Evolutionary conservation across 1,139 yeast species (phyloP).

Genomic region (Saccharomyces hybrid): DNA sequence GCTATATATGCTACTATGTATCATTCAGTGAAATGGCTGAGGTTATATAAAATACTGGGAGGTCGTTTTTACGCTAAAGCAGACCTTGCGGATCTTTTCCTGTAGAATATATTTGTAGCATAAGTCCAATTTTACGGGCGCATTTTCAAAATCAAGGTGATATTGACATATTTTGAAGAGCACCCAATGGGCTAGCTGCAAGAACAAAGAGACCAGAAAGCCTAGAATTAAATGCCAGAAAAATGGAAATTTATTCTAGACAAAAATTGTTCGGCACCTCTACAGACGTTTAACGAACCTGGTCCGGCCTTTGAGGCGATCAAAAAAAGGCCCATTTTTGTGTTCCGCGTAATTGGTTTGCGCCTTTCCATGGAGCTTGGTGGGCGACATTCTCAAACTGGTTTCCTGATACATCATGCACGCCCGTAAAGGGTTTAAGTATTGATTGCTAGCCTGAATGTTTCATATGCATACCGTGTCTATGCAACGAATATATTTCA

Average conservation of each 20-base stretch:
- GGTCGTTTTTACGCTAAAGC: too few species aligned
- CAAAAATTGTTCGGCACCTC: not conserved
- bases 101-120: too few species aligned
- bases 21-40: too few species aligned
- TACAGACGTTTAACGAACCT: not conserved
- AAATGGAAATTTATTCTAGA: not conserved
- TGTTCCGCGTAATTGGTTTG: not conserved
- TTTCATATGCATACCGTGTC: not conserved
- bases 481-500: not conserved
- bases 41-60: too few species aligned
- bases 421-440: not conserved
- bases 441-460: not conserved
- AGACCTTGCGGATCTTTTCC: too few species aligned
- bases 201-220: too few species aligned
- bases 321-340: not conserved
- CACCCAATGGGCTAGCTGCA: not conserved
- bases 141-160: not conserved
- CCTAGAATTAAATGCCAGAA: not conserved
- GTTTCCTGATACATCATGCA: not conserved
- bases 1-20: too few species aligned
- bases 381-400: not conserved
- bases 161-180: not conserved
- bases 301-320: not conserved
- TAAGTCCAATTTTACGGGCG: not conserved
- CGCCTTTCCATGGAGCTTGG: not conserved